Evolutionary conservation across 257 asterid genomes (phyloP), one percentile per base, ranked within the genome.

Genomic region (Gynochthodes officinalis): DNA sequence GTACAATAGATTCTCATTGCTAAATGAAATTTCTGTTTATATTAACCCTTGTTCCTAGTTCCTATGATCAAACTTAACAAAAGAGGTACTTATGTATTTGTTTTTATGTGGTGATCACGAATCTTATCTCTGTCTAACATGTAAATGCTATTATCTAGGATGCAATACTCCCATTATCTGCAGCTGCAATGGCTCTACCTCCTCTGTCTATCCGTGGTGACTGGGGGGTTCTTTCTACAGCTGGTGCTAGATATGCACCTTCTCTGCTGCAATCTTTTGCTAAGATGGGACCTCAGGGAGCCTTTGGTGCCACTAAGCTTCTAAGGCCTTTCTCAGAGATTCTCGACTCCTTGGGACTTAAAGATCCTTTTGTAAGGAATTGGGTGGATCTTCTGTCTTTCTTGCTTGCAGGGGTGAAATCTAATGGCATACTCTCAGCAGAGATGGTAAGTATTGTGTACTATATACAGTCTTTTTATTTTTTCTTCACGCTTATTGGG

Each of bases 171-270:
- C 97, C 98, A 73, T 69, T 93, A 59, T 89, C 98, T 67, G 85
- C 90, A 64, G 96, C 96, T 79, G 96, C 98, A 52, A 91, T 93
- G 98, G 98, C 96, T 74, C 90, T 93, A 33, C 98, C 98, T 52
- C 98, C 98, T 69, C 78, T 93, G 67, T 88, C 98, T 55, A 87
- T 93, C 71, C 87, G 98, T 75, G 96, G 98, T 40, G 98, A 93
- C 71, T 77, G 72, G 86, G 98, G 98, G 49, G 90, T 93, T 75
- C 87, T 93, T 70, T 88, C 96, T 25, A 91, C 98, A 28, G 96
- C 97, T 71, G 98, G 86, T 66, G 87, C 89, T 77, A 88, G 98
- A 81, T 93, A 93, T 68, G 97, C 88, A 8, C 96, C 96, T 23
- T 84, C 97, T 67, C 96, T 93, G 64, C 75, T 91, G 64, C 90